Conservation (phyloP, 768 basidiomycete genomes). For the Serendipita vermifera region DNA sequence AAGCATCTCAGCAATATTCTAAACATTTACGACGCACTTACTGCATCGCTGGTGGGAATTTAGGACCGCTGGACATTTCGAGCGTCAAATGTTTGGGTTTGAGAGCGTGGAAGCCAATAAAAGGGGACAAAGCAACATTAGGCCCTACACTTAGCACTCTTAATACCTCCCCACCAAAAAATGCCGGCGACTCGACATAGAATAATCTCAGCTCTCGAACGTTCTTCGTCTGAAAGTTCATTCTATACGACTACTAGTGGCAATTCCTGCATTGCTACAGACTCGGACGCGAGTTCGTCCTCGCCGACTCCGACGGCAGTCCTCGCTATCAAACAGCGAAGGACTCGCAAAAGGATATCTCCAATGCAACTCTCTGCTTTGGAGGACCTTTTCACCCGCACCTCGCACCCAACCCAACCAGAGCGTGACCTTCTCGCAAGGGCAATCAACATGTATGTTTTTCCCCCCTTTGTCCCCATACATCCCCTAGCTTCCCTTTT, state of each 20-base stretch:
- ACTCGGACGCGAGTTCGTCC: constrained; percentile 4
- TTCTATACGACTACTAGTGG: background rate
- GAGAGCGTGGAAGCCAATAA: too few relatives aligned
- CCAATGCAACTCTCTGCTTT: background rate
- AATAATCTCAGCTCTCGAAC: background rate
- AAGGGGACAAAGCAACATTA: too few relatives aligned
- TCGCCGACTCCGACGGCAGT: background rate
- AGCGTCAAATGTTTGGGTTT: background rate
- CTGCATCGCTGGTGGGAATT: constrained; percentile 1
- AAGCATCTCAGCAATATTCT: background rate
- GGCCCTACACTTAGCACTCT: too few relatives aligned
- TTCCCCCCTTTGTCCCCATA: background rate
- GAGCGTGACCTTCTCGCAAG: background rate
- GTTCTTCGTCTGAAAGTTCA: constrained; percentile 5
- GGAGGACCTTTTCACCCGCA: background rate
- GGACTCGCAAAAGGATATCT: background rate
- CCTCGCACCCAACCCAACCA: background rate
- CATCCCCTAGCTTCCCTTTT: too few relatives aligned
- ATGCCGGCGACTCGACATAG: background rate
- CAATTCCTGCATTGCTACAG: background rate
- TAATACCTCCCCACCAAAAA: too few relatives aligned
- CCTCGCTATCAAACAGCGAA: background rate
- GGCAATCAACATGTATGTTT: background rate
- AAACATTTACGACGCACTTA: background rate
- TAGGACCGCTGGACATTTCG: background rate